Percentiles rank a stretch among this genome's conserved stretches.
These are phyloP conservation scores for Candida alai DNA, from an alignment of 805 yeast species.

Conservation along the genomic window DNA sequence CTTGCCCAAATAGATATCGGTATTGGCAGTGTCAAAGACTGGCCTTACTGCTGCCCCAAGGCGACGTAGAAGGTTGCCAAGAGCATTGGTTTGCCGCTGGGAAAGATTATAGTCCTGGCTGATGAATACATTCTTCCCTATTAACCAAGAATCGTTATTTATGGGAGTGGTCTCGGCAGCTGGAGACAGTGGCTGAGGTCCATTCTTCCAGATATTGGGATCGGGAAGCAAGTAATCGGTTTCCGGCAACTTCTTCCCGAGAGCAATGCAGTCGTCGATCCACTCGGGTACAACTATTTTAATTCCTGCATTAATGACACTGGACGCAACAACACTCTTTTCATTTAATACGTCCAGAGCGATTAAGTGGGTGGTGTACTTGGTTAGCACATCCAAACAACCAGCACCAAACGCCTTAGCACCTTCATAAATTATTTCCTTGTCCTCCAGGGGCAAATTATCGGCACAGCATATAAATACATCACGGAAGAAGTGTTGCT, in stretches of 20 bases:
- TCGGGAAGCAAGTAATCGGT: conserved; percentile 47
- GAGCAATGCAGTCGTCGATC: conserved; percentile 67
- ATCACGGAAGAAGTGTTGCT: conserved; percentile 58
- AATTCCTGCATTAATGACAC: conserved; percentile 31
- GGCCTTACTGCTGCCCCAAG: conserved; percentile 52
- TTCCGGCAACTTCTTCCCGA: conserved; percentile 49
- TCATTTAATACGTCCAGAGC: conserved; percentile 52
- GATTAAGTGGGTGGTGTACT: conserved; percentile 75
- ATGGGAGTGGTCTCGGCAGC: not conserved
- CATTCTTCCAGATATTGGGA: conserved; percentile 10
- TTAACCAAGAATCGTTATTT: conserved; percentile 25
- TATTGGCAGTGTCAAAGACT: conserved; percentile 14
- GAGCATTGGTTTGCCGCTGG: conserved; percentile 32
- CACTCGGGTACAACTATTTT: conserved; percentile 73
- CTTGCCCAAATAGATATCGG: conserved; percentile 55
- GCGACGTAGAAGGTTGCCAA: conserved; percentile 42
- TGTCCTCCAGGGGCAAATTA: conserved; percentile 53
- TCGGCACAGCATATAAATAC: conserved; percentile 59
- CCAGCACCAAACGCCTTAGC: conserved; percentile 78
- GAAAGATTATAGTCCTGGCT: conserved; percentile 56
- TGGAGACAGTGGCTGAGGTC: not conserved
- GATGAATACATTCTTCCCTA: conserved; percentile 46
- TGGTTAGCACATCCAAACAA: conserved; percentile 56
- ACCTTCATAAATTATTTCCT: conserved; percentile 65
- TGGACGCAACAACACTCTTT: conserved; percentile 53